These are phyloP conservation scores for Buddleja alternifolia DNA, from an alignment of 257 asterid species.

Conservation along the genomic window DNA sequence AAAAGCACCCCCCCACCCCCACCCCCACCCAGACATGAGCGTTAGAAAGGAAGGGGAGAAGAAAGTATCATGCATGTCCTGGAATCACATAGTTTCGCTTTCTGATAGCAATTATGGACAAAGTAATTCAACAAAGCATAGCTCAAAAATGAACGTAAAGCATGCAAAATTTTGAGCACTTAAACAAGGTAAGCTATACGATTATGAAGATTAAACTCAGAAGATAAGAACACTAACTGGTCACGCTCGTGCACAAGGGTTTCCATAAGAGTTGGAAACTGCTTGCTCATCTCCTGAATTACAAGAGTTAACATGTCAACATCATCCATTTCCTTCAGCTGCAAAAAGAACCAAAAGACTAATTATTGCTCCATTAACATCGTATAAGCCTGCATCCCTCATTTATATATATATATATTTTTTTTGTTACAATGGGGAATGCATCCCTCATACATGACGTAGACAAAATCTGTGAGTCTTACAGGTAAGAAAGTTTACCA, in stretches of 20 bases:
- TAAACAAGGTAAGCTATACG: constrained; percentile 7
- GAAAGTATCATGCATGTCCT: too few species aligned
- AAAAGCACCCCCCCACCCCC: too few species aligned
- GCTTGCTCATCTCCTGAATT: constrained; percentile 94
- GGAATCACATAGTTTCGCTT: too few species aligned
- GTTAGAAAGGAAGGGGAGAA: too few species aligned
- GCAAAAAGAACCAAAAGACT: constrained; percentile 39
- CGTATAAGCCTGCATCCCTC: background rate
- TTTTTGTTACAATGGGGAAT: too few species aligned
- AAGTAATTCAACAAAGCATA: too few species aligned
- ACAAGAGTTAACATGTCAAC: constrained; percentile 86
- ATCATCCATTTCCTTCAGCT: constrained; percentile 98
- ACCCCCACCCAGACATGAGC: too few species aligned
- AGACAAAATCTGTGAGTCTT: constrained; percentile 16
- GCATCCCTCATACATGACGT: background rate
- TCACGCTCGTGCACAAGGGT: constrained; percentile 95
- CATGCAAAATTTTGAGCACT: background rate
- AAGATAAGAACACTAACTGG: constrained; percentile 53
- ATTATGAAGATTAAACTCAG: background rate
- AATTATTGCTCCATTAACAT: constrained; percentile 14
- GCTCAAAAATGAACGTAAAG: too few species aligned
- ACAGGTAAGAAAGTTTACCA: constrained; percentile 47
- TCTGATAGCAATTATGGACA: too few species aligned
- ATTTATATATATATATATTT: too few species aligned
- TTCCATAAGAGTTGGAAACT: constrained; percentile 91